phyloP scores from a whole-genome alignment of 2,329 filamentous ascomycete genomes.

The Cercospora sp. region DNA sequence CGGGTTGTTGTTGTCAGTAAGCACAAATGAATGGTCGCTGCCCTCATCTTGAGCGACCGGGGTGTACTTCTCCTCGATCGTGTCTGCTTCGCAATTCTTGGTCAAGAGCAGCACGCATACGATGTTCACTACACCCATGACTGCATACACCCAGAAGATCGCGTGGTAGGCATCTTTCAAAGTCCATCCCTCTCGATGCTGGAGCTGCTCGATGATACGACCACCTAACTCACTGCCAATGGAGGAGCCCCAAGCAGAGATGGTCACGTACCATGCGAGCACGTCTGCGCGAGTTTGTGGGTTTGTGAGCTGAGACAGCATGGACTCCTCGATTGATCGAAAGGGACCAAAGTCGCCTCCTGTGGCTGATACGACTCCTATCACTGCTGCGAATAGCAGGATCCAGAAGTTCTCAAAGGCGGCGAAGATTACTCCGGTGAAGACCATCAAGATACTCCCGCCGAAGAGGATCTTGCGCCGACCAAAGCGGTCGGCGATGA shows the following conservation, averaged over 20 bases:
- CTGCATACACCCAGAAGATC: constrained; percentile 59
- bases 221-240: constrained; percentile 56
- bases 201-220: constrained; percentile 52
- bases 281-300: constrained; percentile 60
- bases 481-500: constrained; percentile 39
- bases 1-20: constrained; percentile 16
- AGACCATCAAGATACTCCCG: constrained; percentile 37
- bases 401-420: constrained; percentile 39
- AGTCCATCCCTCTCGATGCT: constrained; percentile 50
- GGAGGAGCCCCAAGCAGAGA: constrained; percentile 56
- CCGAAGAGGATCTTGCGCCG: constrained; percentile 35
- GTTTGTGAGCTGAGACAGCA: constrained; percentile 60
- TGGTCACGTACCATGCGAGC: constrained; percentile 65
- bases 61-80: constrained; percentile 28
- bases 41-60: constrained; percentile 34
- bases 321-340: constrained; percentile 65
- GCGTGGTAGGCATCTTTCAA: constrained; percentile 56
- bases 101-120: constrained; percentile 51
- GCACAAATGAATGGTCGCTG: constrained; percentile 23
- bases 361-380: constrained; percentile 38
- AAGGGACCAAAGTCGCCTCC: constrained; percentile 69
- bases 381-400: constrained; percentile 36
- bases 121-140: constrained; percentile 57
- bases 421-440: constrained; percentile 36
- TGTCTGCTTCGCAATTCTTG: constrained; percentile 51